Evolutionary conservation across 345 rosid genomes (phyloP).

Genomic region (Eucalyptus pauciflora): DNA sequence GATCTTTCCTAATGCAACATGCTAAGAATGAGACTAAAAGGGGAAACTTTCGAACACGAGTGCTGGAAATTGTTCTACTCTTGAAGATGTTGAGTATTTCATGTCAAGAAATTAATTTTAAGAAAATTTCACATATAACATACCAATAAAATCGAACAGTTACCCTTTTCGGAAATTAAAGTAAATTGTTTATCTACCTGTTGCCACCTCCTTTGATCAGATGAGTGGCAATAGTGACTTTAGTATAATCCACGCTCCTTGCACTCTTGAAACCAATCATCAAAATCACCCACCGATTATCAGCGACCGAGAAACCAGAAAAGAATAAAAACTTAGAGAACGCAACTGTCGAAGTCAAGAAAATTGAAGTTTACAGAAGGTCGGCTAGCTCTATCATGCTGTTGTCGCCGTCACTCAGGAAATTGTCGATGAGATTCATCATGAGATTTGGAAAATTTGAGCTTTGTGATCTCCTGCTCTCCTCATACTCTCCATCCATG

Average conservation of each 20-base stretch:
- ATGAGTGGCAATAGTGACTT: not conserved
- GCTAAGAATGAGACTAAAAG: not conserved
- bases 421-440: not conserved
- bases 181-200: not conserved
- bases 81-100: not conserved
- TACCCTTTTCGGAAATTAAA: not conserved
- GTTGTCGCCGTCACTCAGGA: not conserved
- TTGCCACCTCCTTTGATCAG: constrained; percentile 2
- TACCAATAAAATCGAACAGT: not conserved
- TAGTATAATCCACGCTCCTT: constrained; percentile 1
- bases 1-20: not conserved
- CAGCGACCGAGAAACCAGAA: not conserved
- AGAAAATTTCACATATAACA: not conserved
- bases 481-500: constrained; percentile 6
- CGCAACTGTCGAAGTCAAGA: not conserved
- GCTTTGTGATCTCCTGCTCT: not conserved
- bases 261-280: not conserved
- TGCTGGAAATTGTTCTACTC: not conserved
- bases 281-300: not conserved
- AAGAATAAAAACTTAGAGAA: not conserved
- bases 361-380: not conserved
- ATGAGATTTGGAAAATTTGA: not conserved
- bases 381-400: not conserved
- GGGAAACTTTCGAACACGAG: not conserved
- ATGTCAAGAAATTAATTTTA: not conserved